Evolutionary conservation across 2,329 filamentous ascomycete genomes (phyloP), one percentile per base, ranked within the genome.

Genomic region (Phaeomoniella chlamydospora): DNA sequence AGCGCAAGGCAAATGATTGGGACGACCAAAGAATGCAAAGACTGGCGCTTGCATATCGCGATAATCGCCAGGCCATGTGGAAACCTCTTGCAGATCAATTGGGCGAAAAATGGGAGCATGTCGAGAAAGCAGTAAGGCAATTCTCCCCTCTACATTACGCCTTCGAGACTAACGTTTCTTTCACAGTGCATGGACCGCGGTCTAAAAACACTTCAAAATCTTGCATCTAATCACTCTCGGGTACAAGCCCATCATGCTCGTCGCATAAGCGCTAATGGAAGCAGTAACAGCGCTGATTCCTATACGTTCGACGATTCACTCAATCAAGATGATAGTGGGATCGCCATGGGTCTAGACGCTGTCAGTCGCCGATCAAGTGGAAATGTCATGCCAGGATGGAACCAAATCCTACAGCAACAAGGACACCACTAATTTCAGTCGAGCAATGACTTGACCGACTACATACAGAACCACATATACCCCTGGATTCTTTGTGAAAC

Each of bases 31-130:
- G 82, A 61, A 65, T 87, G 15, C 80, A 88, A 53, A 66, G 68
- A 6, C 64, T 93, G 29, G 80, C 82, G 26, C 73, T 72, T 53
- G 78, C 81, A 52, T 93, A 93, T 58, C 68, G 68, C 41, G 37
- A 39, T 11, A 72, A 81, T 61, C 72, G 86, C 37, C 77, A 80
- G 54, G 77, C 86, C 56, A 87, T 92, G 52, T 93, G 85, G 85
- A 70, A 70, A 37, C 66, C 74, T 3, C 68, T 93, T 15, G 83
- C 82, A 2, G 66, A 72, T n/a, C 56, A 61, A 18, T 51, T 72
- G 15, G 66, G 64, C 4, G 70, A 73, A 50, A 65, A 65, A 37
- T 74, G 70, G 70, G 53, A 58, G 38, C 73, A 80, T 3, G 80
- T 87, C n/a, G 84, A 93, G 51, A 69, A 82, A 72, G 70, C 90